A percentile compares a stretch with the other conserved stretches of the same genome.
Evolutionary conservation across 1,284 basidiomycete genomes (phyloP).

Genomic region (Hortiboletus rubellus): DNA sequence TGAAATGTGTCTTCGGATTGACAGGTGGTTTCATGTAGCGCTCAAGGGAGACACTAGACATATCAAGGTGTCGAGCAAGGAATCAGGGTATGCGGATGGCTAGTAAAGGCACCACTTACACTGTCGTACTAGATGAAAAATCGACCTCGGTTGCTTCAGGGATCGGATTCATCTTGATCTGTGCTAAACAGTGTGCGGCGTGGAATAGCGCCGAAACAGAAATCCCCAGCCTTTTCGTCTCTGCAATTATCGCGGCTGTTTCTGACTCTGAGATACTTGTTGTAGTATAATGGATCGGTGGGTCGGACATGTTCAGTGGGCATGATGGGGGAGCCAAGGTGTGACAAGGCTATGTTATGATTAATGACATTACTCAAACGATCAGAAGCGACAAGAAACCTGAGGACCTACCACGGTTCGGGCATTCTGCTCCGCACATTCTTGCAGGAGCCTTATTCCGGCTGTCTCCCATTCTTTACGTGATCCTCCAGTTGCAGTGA

Average conservation of each 20-base stretch:
- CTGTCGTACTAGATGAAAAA: conserved; percentile 14
- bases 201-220: conserved; percentile 19
- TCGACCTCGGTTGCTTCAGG: conserved; percentile 17
- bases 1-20: conserved; percentile 20
- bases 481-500: conserved; percentile 20
- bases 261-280: conserved; percentile 8
- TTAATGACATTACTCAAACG: neutral
- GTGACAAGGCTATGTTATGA: conserved; percentile 11
- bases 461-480: conserved; percentile 14
- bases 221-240: conserved; percentile 17
- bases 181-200: conserved; percentile 23
- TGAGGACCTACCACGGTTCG: conserved; percentile 13
- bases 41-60: conserved; percentile 19
- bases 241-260: conserved; percentile 12
- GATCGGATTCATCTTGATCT: conserved; percentile 24
- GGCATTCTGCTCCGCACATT: conserved; percentile 5
- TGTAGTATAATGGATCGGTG: conserved; percentile 7
- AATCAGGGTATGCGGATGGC: neutral
- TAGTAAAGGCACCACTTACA: conserved; percentile 9
- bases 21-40: conserved; percentile 23
- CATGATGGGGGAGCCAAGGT: conserved; percentile 13
- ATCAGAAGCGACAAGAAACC: too few relatives aligned
- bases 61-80: neutral
- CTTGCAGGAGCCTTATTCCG: conserved; percentile 14
- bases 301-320: conserved; percentile 13